Evolutionary conservation across 768 basidiomycete genomes (phyloP), one percentile per base, ranked within the genome.

Genomic region (Cytidiella melzeri): DNA sequence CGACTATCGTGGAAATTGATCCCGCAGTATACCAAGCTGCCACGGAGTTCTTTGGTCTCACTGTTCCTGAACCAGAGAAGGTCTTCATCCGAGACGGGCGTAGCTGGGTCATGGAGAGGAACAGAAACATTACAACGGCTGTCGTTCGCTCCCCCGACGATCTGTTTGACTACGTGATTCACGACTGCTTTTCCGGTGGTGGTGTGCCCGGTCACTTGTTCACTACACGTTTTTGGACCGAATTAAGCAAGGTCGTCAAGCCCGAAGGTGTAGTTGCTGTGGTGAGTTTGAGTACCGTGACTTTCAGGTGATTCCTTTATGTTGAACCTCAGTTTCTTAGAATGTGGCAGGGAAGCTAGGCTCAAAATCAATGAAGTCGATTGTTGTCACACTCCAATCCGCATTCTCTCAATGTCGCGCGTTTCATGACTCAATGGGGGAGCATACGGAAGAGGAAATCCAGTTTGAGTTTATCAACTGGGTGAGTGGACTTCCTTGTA

Each of bases 111-210:
- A 26, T 43, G 7, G 19, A 37, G 41, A 45, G 18, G 30, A 15
- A 11, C 13, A 11, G 23, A 4, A 20, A 27, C 40, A 59, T 50
- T 20, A 45, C 64, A 7, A 62, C 61, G 4, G 56, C 60, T 20
- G 62, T 65, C 26, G 56, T 63, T n/a, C 53, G 59, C 23, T 55
- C 59, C 37, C 21, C 47, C 27, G 56, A 55, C 41, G 64, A 64
- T 7, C 67, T 69, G 18, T 91, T 79, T 60, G 85, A 89, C 56
- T 73, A 85, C 53, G 78, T 92, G 36, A 71, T 95, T 0, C 95
- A 97, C 56, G 94, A 95, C 58, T 90, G 89, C 60, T 97, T 96
- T 64, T 92, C 92, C 7, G 95, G 94, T 7, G 95, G 95, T 3
- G 81, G 80, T n/a, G 83, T 97, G 2, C 92, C 95, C 0, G 71